Base-by-base conservation (phyloP, 1,139 yeast species). In the Debaryomycetaceae sp. region DNA sequence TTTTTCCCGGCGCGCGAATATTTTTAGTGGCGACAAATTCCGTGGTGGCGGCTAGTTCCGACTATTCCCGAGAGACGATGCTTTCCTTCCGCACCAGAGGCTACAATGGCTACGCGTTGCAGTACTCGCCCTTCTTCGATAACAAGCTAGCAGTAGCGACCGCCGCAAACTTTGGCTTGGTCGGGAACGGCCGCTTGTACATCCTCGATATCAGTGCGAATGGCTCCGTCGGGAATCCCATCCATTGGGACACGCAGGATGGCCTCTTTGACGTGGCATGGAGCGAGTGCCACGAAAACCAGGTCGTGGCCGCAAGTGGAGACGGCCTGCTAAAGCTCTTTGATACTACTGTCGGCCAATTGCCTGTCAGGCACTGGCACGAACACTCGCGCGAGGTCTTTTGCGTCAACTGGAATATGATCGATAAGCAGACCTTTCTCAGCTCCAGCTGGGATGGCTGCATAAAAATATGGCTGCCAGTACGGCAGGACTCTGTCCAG, bases 381-480 rank as follows among this genome's bases (percentile, higher is more conserved):
- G 97, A 83, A 44, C 98, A 90, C 51, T 54, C 68, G 21, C 63
- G 81, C 33, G 98, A 90, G 49, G 95, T 83, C n/a, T 83, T 85
- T 40, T 69, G 83, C 3, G 77, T 87, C 25, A 73, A 77, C 47
- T 87, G 97, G 96, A 85, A 83, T 51, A 52, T 81, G 43, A 77
- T 80, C 3, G 87, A 81, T 39, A 87, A 86, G 51, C 45, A 68
- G 1, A 62, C 62, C 18, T 82, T 87, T 51, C 74, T 79, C 24
- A 69, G 90, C 14, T 68, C 87, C 16, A 80, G 94, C 15, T 90
- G 97, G 97, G 97, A 90, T 51, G 95, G 96, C 0, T 62, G 79
- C 1, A 70, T 87, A 28, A 85, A 83, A 52, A 47, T 90, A 6
- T 72, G 77, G 77, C 55, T 76, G 1, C 90, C 94, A 0, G 55